These are phyloP conservation scores for Naganishia onofrii DNA, from an alignment of 768 basidiomycete genomes.

Conservation along the genomic window DNA sequence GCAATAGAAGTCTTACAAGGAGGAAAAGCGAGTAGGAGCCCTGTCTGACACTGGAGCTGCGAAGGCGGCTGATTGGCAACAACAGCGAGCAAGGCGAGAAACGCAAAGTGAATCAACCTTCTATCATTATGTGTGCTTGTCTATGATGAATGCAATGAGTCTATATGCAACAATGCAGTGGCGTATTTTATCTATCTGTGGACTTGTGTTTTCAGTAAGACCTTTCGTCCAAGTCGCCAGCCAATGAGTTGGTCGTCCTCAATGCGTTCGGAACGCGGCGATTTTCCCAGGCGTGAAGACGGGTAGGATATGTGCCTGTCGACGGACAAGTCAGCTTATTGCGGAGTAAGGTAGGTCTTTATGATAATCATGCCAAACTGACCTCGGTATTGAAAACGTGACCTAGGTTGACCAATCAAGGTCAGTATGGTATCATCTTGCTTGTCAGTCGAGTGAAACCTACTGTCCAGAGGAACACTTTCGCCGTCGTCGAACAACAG, in stretches of 20 bases:
- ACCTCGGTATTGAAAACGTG: slow-evolving; percentile 94
- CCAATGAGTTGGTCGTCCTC: background rate
- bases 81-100: too few species aligned
- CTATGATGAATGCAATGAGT: too few species aligned
- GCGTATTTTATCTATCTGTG: too few species aligned
- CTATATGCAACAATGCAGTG: too few species aligned
- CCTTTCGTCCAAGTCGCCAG: too few species aligned
- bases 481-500: slow-evolving; percentile 73
- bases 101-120: too few species aligned
- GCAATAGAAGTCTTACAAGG: too few species aligned
- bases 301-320: slow-evolving; percentile 68
- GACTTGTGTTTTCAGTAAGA: too few species aligned
- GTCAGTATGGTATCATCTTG: slow-evolving; percentile 30
- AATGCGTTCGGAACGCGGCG: slow-evolving; percentile 38
- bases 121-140: too few species aligned
- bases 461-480: slow-evolving; percentile 65
- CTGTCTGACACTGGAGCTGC: background rate
- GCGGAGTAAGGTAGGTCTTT: background rate
- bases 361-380: slow-evolving; percentile 28
- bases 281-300: slow-evolving; percentile 61
- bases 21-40: background rate
- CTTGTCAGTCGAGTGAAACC: slow-evolving; percentile 57
- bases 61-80: too few species aligned
- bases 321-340: background rate
- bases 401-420: slow-evolving; percentile 48